phyloP scores from a whole-genome alignment of 805 yeast species.

The Sugiyamaella mastotermitis region DNA sequence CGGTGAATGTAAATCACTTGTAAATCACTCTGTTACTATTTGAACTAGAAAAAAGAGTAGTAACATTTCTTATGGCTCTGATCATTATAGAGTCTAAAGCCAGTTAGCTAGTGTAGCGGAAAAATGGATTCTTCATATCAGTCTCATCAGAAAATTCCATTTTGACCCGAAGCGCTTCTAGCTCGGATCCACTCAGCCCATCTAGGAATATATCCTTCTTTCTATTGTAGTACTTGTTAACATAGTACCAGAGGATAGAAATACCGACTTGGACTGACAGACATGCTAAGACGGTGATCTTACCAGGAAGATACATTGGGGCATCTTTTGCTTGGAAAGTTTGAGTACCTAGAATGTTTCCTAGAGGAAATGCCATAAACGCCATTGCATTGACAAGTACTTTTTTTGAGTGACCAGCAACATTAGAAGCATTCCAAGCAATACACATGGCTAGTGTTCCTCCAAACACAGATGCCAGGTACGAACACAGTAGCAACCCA shows the following conservation, averaged over 20 bases:
- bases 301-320: neutral
- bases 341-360: slow-evolving; percentile 69
- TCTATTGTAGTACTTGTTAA: neutral
- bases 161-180: neutral
- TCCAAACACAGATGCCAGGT: slow-evolving; percentile 3
- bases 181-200: neutral
- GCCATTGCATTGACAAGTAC: slow-evolving; percentile 52
- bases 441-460: slow-evolving; percentile 3
- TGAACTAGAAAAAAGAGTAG: no score
- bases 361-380: slow-evolving; percentile 58
- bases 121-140: neutral
- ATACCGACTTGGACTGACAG: neutral
- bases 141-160: slow-evolving; percentile 4
- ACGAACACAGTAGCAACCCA: slow-evolving; percentile 1
- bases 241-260: neutral
- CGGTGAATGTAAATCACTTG: no score
- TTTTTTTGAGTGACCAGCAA: slow-evolving; percentile 73
- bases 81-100: no score
- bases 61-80: no score
- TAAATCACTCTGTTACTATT: no score
- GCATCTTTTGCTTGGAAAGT: neutral
- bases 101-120: neutral
- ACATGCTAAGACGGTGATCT: neutral
- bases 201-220: neutral
- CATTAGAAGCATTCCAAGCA: slow-evolving; percentile 32